phyloP scores from a whole-genome alignment of 2,329 filamentous ascomycete genomes.

The Grosmannia clavigera region DNA sequence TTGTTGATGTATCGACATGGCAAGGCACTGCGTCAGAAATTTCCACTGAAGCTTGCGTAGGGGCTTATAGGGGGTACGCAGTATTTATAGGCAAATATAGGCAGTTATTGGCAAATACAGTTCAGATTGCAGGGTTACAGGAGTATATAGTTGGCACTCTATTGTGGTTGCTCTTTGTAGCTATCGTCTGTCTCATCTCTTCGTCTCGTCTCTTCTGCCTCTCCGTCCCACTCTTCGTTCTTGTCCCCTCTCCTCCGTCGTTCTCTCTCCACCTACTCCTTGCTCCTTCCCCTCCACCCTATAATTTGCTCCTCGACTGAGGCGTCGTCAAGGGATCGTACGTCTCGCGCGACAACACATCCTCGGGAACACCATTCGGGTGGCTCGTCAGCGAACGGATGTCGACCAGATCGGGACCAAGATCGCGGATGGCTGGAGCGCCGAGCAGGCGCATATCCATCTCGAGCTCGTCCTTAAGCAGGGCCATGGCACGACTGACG shows the following conservation, averaged over 20 bases:
- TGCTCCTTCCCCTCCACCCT: not conserved
- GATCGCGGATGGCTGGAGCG: slow-evolving; percentile 57
- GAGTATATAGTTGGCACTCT: too few species aligned
- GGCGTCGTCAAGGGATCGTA: slow-evolving; percentile 44
- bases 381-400: slow-evolving; percentile 52
- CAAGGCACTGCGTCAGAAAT: slow-evolving; percentile 13
- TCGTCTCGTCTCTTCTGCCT: too few species aligned
- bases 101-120: too few species aligned
- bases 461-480: slow-evolving; percentile 92
- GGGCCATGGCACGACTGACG: slow-evolving; percentile 83
- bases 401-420: slow-evolving; percentile 74
- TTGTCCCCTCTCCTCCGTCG: not conserved
- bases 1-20: slow-evolving; percentile 46
- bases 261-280: not conserved
- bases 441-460: slow-evolving; percentile 98
- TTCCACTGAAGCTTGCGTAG: not conserved
- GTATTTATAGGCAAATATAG: not conserved
- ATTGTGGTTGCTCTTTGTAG: not conserved
- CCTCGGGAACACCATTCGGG: slow-evolving; percentile 33
- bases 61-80: not conserved
- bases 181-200: not conserved
- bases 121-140: too few species aligned
- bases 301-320: slow-evolving; percentile 42
- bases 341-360: slow-evolving; percentile 33
- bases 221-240: not conserved